phyloP scores from a whole-genome alignment of 352 stramenopile genomes.

The Globisporangium rhizosaccharum region DNA sequence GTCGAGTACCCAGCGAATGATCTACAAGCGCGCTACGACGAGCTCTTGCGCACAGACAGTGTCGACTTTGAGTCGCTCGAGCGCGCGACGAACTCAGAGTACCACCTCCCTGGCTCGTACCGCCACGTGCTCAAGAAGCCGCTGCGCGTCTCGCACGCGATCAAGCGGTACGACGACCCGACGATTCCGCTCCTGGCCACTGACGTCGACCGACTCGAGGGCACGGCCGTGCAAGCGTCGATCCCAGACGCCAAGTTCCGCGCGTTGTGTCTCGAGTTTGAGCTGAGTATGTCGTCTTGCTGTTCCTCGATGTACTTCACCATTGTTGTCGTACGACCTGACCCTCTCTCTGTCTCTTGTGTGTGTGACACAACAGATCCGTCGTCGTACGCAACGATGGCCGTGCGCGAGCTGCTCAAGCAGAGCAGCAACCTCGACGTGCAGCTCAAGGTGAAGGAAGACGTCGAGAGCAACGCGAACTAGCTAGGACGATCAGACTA shows the following conservation, averaged over 20 bases:
- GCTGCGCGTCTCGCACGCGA: constrained; percentile 82
- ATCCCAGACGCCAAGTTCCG: constrained; percentile 55
- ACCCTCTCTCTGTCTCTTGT: not conserved
- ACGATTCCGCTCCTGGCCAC: constrained; percentile 90
- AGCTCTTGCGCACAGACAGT: constrained; percentile 47
- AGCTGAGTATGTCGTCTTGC: constrained; percentile 38
- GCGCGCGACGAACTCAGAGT: constrained; percentile 81
- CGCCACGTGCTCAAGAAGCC: constrained; percentile 90
- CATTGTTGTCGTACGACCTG: not conserved
- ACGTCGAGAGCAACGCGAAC: constrained; percentile 7
- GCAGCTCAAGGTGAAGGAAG: constrained; percentile 14
- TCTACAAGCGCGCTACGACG: constrained; percentile 61
- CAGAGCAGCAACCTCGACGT: constrained; percentile 81
- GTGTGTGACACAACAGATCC: constrained; percentile 24
- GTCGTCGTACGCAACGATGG: constrained; percentile 95
- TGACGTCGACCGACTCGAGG: constrained; percentile 83
- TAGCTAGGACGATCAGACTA: too few relatives aligned
- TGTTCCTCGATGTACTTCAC: not conserved
- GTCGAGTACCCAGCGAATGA: constrained; percentile 85
- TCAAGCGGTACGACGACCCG: constrained; percentile 92
- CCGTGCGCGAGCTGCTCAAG: constrained; percentile 95
- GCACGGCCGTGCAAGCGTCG: constrained; percentile 31
- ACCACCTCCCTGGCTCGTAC: constrained; percentile 91
- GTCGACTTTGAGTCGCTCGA: constrained; percentile 68
- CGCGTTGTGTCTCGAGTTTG: constrained; percentile 78